Conservation (phyloP, 345 rosid genomes). For the Balakata baccata region DNA sequence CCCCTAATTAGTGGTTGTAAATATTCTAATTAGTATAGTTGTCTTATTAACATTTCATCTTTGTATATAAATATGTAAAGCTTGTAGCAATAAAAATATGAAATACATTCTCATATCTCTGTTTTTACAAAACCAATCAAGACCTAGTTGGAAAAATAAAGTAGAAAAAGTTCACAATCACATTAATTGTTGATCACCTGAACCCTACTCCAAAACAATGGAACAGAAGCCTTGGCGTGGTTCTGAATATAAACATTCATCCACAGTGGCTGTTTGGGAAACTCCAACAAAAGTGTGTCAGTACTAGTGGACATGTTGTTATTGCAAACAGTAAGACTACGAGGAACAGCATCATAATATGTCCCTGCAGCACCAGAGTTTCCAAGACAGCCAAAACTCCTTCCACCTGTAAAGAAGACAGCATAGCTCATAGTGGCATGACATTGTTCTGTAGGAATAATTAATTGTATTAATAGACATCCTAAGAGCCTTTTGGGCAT, state of each 20-base stretch:
- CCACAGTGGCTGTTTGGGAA: conserved; percentile 70
- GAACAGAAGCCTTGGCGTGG: conserved; percentile 65
- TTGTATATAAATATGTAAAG: too few species aligned
- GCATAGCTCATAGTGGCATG: conserved; percentile 4
- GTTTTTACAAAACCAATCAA: conserved; percentile 9
- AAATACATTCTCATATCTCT: too few species aligned
- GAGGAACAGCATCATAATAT: conserved; percentile 72
- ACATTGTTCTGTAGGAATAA: not conserved
- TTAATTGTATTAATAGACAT: not conserved
- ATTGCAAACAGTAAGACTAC: conserved; percentile 55
- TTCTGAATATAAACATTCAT: conserved; percentile 51
- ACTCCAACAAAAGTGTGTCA: conserved; percentile 61
- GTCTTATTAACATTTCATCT: too few species aligned
- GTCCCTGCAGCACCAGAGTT: conserved; percentile 78
- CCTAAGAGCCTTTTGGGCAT: not conserved
- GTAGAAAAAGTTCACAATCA: conserved; percentile 7
- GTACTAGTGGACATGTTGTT: conserved; percentile 58
- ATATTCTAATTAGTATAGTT: too few species aligned
- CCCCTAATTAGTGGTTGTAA: too few species aligned
- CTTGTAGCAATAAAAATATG: too few species aligned
- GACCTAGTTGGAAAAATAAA: not conserved
- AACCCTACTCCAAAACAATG: conserved; percentile 70
- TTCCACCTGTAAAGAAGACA: conserved; percentile 47
- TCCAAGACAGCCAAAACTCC: conserved; percentile 56
- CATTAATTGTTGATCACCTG: conserved; percentile 43